Evolutionary conservation across 73 alveolate genomes (phyloP).

Genomic region (Tetrahymena malaccensis): DNA sequence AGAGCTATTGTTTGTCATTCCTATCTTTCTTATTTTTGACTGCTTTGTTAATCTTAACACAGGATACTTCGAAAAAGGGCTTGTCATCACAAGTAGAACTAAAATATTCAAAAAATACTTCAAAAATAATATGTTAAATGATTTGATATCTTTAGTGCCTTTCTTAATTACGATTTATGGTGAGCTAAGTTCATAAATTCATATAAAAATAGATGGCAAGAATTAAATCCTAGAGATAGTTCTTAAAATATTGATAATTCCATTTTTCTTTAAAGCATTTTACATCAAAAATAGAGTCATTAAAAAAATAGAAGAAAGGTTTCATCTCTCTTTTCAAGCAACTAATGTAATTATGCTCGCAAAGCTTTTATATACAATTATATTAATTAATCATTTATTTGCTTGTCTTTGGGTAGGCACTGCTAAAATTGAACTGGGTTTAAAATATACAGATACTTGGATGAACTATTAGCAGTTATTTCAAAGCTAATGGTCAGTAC

Average conservation of each 20-base stretch:
- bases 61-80: neutral
- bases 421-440: neutral
- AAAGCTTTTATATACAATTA: neutral
- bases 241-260: neutral
- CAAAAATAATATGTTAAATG: neutral
- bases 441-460: conserved; percentile 4
- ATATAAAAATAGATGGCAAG: neutral
- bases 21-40: neutral
- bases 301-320: conserved; percentile 7
- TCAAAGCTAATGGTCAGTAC: neutral
- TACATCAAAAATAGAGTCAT: conserved; percentile 2
- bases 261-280: neutral
- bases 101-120: neutral
- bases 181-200: neutral
- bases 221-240: neutral
- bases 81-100: neutral
- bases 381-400: conserved; percentile 15
- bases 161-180: neutral
- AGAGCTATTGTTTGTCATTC: neutral
- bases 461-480: neutral
- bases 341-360: conserved; percentile 3
- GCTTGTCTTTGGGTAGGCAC: conserved; percentile 31
- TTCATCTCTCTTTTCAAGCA: neutral
- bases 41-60: neutral
- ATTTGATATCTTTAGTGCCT: neutral